Conservation (phyloP, 805 yeast genomes). For the Kuraishia floccosa region DNA sequence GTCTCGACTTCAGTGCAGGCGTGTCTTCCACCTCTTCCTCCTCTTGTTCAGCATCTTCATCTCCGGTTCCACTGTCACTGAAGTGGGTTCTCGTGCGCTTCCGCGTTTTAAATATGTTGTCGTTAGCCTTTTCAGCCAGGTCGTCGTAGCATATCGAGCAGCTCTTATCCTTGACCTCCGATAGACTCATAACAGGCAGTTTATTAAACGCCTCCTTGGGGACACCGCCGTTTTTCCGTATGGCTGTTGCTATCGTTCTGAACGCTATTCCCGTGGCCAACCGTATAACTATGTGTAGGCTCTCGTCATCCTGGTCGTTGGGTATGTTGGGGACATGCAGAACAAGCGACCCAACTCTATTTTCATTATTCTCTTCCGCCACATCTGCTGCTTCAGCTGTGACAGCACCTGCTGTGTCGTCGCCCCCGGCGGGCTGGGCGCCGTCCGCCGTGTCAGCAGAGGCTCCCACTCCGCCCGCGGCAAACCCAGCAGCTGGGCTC, state of each 20-base stretch:
- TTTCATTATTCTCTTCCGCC: slow-evolving; percentile 9
- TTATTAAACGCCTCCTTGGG: slow-evolving; percentile 39
- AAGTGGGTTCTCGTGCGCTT: background rate
- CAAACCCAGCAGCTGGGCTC: too few species aligned
- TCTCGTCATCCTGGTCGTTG: slow-evolving; percentile 44
- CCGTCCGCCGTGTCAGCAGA: slow-evolving; percentile 4
- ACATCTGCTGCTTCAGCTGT: too few species aligned
- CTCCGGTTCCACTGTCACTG: slow-evolving; percentile 4
- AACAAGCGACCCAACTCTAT: slow-evolving; percentile 45
- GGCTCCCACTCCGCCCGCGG: too few species aligned
- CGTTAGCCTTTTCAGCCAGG: slow-evolving; percentile 19
- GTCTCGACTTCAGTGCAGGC: too few species aligned
- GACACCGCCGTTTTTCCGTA: slow-evolving; percentile 39
- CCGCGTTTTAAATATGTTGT: slow-evolving; percentile 3
- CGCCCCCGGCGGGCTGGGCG: slow-evolving; percentile 11
- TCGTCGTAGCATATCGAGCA: slow-evolving; percentile 63
- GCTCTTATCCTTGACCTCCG: slow-evolving; percentile 16
- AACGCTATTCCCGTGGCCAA: slow-evolving; percentile 64
- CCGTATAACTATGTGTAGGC: slow-evolving; percentile 47
- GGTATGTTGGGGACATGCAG: slow-evolving; percentile 61
- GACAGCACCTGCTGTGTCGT: slow-evolving; percentile 7
- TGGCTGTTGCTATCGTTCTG: slow-evolving; percentile 42
- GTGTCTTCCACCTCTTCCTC: slow-evolving; percentile 4
- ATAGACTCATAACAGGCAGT: slow-evolving; percentile 25
- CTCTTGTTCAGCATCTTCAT: slow-evolving; percentile 1